A percentile compares a stretch with the other conserved stretches of the same genome.
These are phyloP conservation scores for Syncephalastrum monosporum DNA, from an alignment of 371 early-diverging fungal species.

Conservation along the genomic window DNA sequence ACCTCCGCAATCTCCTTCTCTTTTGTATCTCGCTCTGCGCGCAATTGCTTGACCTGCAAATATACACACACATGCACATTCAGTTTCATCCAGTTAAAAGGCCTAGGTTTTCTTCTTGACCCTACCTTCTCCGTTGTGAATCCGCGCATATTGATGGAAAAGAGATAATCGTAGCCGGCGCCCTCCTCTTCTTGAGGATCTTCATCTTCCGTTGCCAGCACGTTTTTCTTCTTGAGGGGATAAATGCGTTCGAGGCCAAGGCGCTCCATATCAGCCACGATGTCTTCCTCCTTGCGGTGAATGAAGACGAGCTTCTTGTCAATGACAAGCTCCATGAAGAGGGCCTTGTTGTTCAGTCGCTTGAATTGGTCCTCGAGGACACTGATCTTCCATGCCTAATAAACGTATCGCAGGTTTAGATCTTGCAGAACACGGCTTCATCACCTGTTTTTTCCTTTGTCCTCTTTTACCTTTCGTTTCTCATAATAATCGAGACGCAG, in stretches of 20 bases:
- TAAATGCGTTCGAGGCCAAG: slow-evolving; percentile 69
- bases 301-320: slow-evolving; percentile 80
- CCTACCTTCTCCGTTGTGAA: slow-evolving; percentile 89
- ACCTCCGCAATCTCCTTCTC: slow-evolving; percentile 72
- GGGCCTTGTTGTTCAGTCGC: slow-evolving; percentile 87
- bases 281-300: slow-evolving; percentile 83
- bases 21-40: slow-evolving; percentile 71
- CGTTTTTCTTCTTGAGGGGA: slow-evolving; percentile 43
- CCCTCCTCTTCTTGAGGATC: slow-evolving; percentile 8
- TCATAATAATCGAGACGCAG: slow-evolving; percentile 87
- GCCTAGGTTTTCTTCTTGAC: neutral
- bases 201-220: slow-evolving; percentile 48
- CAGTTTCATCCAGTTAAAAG: neutral
- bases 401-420: slow-evolving; percentile 53
- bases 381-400: slow-evolving; percentile 31
- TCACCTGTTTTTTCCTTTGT: neutral
- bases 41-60: slow-evolving; percentile 71
- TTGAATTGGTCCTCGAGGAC: slow-evolving; percentile 74
- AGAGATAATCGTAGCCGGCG: slow-evolving; percentile 92
- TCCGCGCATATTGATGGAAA: slow-evolving; percentile 92
- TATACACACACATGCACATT: neutral
- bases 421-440: slow-evolving; percentile 11
- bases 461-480: slow-evolving; percentile 79
- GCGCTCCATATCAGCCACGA: slow-evolving; percentile 79
- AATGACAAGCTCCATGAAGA: slow-evolving; percentile 95